Percentiles rank a stretch among this genome's conserved stretches.
Evolutionary conservation across 106 monocot species (phyloP).

Genomic region (Apostasia ramifera): DNA sequence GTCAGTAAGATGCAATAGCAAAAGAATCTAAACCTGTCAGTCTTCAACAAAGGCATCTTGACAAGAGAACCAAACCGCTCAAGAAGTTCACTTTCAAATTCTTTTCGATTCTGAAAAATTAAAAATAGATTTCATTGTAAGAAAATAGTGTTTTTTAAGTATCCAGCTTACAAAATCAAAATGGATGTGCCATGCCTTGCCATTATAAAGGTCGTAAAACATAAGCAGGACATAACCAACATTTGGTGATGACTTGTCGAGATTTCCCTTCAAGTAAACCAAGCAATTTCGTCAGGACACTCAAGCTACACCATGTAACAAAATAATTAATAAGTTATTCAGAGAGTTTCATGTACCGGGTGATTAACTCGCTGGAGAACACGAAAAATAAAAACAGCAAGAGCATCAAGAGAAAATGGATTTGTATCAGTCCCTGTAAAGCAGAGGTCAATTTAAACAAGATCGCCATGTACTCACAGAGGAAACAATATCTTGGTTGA

Average conservation of each 20-base stretch:
- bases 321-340: not conserved
- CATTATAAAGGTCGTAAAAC: conserved; percentile 95
- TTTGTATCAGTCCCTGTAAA: conserved; percentile 78
- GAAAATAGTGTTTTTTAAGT: not conserved
- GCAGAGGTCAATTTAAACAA: no score
- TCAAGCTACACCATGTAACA: not conserved
- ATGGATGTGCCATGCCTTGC: conserved; percentile 59
- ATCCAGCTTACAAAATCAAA: not conserved
- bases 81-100: conserved; percentile 82
- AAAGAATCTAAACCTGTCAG: conserved; percentile 55
- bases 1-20: no score
- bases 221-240: conserved; percentile 94
- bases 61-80: conserved; percentile 84
- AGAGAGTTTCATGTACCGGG: conserved; percentile 44
- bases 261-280: conserved; percentile 58
- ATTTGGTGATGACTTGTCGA: conserved; percentile 83
- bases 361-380: conserved; percentile 93
- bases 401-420: conserved; percentile 95
- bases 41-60: conserved; percentile 88
- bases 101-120: conserved; percentile 60
- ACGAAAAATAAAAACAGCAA: conserved; percentile 93
- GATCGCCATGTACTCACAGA: no score
- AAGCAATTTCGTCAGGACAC: conserved; percentile 4
- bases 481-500: not conserved
- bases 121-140: not conserved